Evolutionary conservation across 352 stramenopile species (phyloP).

Genomic region (Globisporangium mamillatum): DNA sequence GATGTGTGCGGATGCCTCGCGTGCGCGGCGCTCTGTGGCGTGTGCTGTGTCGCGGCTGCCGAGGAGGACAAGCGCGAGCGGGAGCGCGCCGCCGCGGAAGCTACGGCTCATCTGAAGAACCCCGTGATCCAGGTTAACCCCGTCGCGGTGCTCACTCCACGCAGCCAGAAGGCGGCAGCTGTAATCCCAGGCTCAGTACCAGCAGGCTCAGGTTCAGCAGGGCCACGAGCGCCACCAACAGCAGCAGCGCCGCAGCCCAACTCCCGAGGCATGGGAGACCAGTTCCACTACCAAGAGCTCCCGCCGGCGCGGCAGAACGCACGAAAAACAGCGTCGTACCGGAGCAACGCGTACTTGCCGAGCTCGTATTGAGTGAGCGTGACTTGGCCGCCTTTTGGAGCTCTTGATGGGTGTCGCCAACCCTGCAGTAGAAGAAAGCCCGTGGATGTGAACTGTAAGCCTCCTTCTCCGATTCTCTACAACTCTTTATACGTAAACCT

Average conservation of each 20-base stretch:
- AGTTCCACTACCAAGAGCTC: conserved; percentile 13
- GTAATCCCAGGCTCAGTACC: background rate
- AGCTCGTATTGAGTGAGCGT: conserved; percentile 14
- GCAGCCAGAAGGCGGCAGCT: conserved; percentile 30
- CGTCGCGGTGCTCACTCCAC: conserved; percentile 48
- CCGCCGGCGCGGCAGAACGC: conserved; percentile 26
- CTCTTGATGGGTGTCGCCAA: background rate
- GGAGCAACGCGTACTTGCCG: conserved; percentile 17
- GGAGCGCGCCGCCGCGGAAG: conserved; percentile 41
- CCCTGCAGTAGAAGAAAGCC: background rate
- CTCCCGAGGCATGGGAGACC: conserved; percentile 5
- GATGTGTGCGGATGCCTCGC: conserved; percentile 73
- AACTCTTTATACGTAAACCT: background rate
- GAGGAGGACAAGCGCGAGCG: conserved; percentile 82
- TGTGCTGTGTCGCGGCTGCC: conserved; percentile 72
- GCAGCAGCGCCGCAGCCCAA: conserved; percentile 7
- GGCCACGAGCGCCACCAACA: conserved; percentile 18
- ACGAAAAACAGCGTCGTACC: conserved; percentile 19
- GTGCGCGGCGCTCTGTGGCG: conserved; percentile 68
- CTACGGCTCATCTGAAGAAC: conserved; percentile 42
- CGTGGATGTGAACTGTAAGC: conserved; percentile 16
- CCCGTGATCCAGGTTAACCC: conserved; percentile 65
- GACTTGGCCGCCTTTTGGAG: conserved; percentile 11
- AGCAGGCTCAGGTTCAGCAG: conserved; percentile 9
- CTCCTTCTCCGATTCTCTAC: background rate